A percentile compares a stretch with the other conserved stretches of the same genome.
These are phyloP conservation scores for Colletotrichum magnum DNA, from an alignment of 2,329 filamentous ascomycete species.

Conservation along the genomic window DNA sequence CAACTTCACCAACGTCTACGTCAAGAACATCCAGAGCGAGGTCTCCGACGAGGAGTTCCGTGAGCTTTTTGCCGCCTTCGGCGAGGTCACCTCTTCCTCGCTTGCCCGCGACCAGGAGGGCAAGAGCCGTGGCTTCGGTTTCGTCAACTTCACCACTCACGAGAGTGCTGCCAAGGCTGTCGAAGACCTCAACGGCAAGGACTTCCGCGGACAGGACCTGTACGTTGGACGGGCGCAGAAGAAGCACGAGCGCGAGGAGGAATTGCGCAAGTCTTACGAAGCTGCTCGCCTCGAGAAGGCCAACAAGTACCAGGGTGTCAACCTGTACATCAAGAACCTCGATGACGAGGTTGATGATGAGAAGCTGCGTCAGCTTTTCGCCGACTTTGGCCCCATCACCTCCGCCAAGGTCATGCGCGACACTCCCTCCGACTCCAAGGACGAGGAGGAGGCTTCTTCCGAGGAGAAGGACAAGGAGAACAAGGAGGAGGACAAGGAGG, in stretches of 20 bases:
- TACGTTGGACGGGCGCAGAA: slow-evolving; percentile 99
- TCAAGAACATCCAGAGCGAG: slow-evolving; percentile 94
- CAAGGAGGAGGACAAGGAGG: slow-evolving; percentile 62
- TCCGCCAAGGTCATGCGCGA: slow-evolving; percentile 99
- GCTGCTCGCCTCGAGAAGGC: slow-evolving; percentile 98
- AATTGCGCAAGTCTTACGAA: slow-evolving; percentile 98
- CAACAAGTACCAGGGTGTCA: slow-evolving; percentile 99
- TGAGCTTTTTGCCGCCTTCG: slow-evolving; percentile 90
- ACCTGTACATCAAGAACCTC: slow-evolving; percentile 99
- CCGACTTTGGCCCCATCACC: slow-evolving; percentile 93
- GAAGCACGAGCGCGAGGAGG: slow-evolving; percentile 99
- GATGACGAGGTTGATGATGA: slow-evolving; percentile 98
- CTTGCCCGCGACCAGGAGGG: slow-evolving; percentile 90
- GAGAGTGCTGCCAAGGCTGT: slow-evolving; percentile 89
- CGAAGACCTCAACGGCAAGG: slow-evolving; percentile 90
- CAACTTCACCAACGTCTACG: slow-evolving; percentile 99
- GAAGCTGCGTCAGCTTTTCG: slow-evolving; percentile 94
- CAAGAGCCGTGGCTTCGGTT: slow-evolving; percentile 96
- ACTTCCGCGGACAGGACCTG: slow-evolving; percentile 94
- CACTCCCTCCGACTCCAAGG: slow-evolving; percentile 69
- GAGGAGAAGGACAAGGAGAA: slow-evolving; percentile 64
- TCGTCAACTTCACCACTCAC: slow-evolving; percentile 95
- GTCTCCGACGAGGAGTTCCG: slow-evolving; percentile 96
- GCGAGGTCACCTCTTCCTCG: slow-evolving; percentile 95
- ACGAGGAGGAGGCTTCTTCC: slow-evolving; percentile 68